Evolutionary conservation across 495 filamentous ascomycete genomes (phyloP), one percentile per base, ranked within the genome.

Genomic region (Daldinia loculata): DNA sequence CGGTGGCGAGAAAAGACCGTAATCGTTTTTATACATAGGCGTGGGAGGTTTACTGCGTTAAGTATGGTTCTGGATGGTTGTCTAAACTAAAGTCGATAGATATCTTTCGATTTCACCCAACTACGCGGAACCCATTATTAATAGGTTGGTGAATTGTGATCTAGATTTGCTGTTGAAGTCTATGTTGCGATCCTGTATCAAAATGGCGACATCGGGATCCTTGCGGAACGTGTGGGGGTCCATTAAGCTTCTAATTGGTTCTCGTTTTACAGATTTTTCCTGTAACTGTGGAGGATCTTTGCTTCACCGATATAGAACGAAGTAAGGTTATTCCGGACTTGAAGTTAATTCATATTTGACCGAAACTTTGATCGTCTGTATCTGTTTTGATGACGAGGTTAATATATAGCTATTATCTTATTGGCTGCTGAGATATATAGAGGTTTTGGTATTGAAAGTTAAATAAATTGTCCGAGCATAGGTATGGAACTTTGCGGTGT

Each of bases 161-260:
- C 41, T 62, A 38, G 59, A 72, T 63, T 56, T 70, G 50, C 26
- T 53, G 27, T 43, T 60, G 48, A 69, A 27, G 48, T 43, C 14
- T 52, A 63, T 71, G 71, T 69, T 70, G 61, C 45, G 69, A 58
- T 50, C 41, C 57, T 56, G 56, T 41, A 41, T 62, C 24, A 39
- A 74, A 53, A 74, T 66, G 71, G 70, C 65, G 65, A 72, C 70
- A 69, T 69, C 56, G 61, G 62, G 5, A 51, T 36, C 61, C 53
- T 60, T 60, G 26, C 22, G 39, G 19, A 43, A 12, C 3, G 52
- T 61, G 70, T 68, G 74, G 70, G 74, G 71, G 63, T 63, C 45
- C 27, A 27, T 74, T 74, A 39, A 74, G 70, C 66, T 75, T 74
- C 71, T 70, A 71, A 71, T 71, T 69, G 74, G 65, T 7, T 64